phyloP scores from a whole-genome alignment of 2,329 filamentous ascomycete species.

The Torrubiella hemipterigena region DNA sequence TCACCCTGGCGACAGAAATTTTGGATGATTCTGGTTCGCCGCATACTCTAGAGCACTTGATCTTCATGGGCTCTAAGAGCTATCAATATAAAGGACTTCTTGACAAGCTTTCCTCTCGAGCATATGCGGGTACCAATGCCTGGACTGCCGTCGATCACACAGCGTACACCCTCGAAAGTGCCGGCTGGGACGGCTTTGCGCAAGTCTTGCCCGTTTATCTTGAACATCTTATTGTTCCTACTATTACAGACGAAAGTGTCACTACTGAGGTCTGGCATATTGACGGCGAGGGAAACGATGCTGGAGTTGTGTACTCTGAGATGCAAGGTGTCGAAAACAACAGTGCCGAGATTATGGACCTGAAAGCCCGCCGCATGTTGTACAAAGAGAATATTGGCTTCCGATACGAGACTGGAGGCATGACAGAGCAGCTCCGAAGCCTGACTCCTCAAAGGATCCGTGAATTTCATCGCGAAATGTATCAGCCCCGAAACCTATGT shows the following conservation, averaged over 20 bases:
- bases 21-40: conserved; percentile 93
- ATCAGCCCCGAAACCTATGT: conserved; percentile 91
- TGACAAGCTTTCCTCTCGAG: conserved; percentile 84
- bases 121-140: conserved; percentile 89
- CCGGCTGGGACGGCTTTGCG: conserved; percentile 93
- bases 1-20: conserved; percentile 92
- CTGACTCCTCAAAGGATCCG: conserved; percentile 83
- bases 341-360: conserved; percentile 74
- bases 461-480: conserved; percentile 94
- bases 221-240: conserved; percentile 85
- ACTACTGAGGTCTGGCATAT: conserved; percentile 95
- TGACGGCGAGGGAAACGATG: conserved; percentile 86
- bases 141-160: conserved; percentile 97
- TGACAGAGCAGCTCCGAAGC: conserved; percentile 82
- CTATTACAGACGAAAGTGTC: conserved; percentile 83
- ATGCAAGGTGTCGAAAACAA: conserved; percentile 94
- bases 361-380: conserved; percentile 64
- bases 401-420: conserved; percentile 93
- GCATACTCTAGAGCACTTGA: conserved; percentile 70
- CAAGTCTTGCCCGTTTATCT: conserved; percentile 91
- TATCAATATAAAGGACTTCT: conserved; percentile 93
- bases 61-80: conserved; percentile 85
- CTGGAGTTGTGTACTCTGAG: conserved; percentile 94
- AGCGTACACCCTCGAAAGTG: conserved; percentile 87
- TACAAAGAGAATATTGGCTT: conserved; percentile 89